These are phyloP conservation scores for Lolium perenne DNA, from an alignment of 176 grass and related monocot species.

Conservation along the genomic window DNA sequence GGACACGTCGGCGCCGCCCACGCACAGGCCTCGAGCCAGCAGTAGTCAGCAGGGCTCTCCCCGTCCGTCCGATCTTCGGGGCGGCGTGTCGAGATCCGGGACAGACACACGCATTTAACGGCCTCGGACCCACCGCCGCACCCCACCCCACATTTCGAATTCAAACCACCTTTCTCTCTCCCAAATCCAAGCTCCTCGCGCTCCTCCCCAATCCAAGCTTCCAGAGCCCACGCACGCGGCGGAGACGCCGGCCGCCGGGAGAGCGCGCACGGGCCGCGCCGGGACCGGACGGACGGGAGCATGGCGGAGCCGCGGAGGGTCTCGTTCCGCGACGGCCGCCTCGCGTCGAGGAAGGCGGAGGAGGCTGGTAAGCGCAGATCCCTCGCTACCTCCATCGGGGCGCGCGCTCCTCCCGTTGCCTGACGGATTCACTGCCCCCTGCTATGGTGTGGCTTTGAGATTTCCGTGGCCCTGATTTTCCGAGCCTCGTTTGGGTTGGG, in stretches of 20 bases:
- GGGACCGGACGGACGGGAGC: neutral
- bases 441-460: neutral
- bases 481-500: neutral
- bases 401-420: too few relatives aligned
- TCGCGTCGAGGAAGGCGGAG: constrained; percentile 73
- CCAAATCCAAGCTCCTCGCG: too few relatives aligned
- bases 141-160: constrained; percentile 53
- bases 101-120: constrained; percentile 3
- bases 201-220: constrained; percentile 26
- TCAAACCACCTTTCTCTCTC: constrained; percentile 30
- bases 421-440: too few relatives aligned
- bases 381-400: neutral
- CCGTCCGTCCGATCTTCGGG: constrained; percentile 43
- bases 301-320: constrained; percentile 54
- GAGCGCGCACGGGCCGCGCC: neutral
- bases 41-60: too few relatives aligned
- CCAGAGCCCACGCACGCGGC: neutral
- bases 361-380: constrained; percentile 64
- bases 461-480: neutral
- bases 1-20: neutral
- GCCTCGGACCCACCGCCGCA: constrained; percentile 21
- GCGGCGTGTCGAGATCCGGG: constrained; percentile 30
- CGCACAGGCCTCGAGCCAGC: neutral
- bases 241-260: neutral
- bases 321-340: constrained; percentile 75